phyloP scores from a whole-genome alignment of 108 stramenopile genomes.

The Cylindrotheca fusiformis region DNA sequence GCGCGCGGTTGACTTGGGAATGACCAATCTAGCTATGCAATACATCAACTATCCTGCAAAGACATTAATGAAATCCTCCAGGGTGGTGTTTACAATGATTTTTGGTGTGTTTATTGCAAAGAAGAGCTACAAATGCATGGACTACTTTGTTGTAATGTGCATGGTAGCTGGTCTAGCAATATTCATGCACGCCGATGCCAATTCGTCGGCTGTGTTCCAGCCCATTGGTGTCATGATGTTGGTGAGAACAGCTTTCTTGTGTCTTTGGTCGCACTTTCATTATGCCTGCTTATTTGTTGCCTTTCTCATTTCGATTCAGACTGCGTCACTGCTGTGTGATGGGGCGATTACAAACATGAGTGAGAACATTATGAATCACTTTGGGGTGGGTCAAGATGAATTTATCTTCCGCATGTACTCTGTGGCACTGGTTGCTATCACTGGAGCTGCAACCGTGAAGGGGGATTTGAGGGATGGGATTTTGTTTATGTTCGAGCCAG shows the following conservation, averaged over 20 bases:
- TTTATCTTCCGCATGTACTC: slow-evolving; percentile 85
- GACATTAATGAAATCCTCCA: slow-evolving; percentile 80
- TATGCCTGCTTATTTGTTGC: background rate
- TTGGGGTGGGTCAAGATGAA: slow-evolving; percentile 88
- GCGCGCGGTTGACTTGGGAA: slow-evolving; percentile 80
- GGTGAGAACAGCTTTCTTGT: slow-evolving; percentile 17
- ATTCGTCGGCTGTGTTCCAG: slow-evolving; percentile 75
- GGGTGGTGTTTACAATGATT: slow-evolving; percentile 90
- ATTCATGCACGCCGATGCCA: slow-evolving; percentile 88
- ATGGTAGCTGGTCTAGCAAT: slow-evolving; percentile 83
- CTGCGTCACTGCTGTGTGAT: slow-evolving; percentile 76
- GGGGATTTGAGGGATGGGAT: slow-evolving; percentile 76
- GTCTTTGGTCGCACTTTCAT: background rate
- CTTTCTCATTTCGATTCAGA: slow-evolving; percentile 13
- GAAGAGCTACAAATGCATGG: slow-evolving; percentile 58
- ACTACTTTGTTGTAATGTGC: slow-evolving; percentile 72
- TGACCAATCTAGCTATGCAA: slow-evolving; percentile 91
- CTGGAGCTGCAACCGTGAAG: slow-evolving; percentile 56
- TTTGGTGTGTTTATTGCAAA: slow-evolving; percentile 76
- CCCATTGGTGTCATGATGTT: slow-evolving; percentile 81
- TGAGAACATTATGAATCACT: slow-evolving; percentile 83
- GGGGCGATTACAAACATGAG: slow-evolving; percentile 82
- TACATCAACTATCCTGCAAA: slow-evolving; percentile 92
- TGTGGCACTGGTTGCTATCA: slow-evolving; percentile 77
- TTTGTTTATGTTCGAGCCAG: slow-evolving; percentile 58